Evolutionary conservation across 176 grass and related monocot genomes (phyloP), one percentile per base, ranked within the genome.

Genomic region (Paspalum vaginatum): DNA sequence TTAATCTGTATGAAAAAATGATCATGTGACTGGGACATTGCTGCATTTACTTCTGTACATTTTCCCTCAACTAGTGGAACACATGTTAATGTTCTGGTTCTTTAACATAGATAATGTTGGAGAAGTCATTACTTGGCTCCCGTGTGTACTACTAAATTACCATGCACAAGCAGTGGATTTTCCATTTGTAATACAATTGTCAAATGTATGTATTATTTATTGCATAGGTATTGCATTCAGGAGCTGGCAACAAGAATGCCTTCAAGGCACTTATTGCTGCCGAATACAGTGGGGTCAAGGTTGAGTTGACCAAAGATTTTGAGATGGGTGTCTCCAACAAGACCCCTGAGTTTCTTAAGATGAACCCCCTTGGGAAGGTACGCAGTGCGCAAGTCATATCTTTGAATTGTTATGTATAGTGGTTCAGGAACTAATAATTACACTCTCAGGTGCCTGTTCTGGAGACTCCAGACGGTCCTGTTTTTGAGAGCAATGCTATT

Each of bases 401-500:
- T 32, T 70, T 9, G 1, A 32, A 42, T 54, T 24, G 0, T 62
- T 45, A 8, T 26, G 15, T 68, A 41, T 48, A 44, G 37, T 20
- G 5, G 25, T 43, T 48, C 14, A 22, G 4, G 3, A 81, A 22
- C 71, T 81, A 56, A 81, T 16, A 40, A 40, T 73, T 82, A 1
- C 37, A 1, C 41, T 65, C 55, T 53, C 75, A 98, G 96, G 57
- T 99, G 27, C 96, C 96, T 68, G 96, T 99, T 64, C 81, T 99
- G 57, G 90, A 99, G 84, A 99, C 96, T 45, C 92, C 96, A 77
- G 96, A 95, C 63, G 92, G 96, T 25, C 24, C 92, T 60, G 57
- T 98, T 85, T 98, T 98, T 73, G 96, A 98, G 88, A 98, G 96
- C 68, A 89, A 95, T 89, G 92, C 96, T 70, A 98, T 98, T 42